Conservation (phyloP, 495 filamentous ascomycete species). For the Staphylotrichum tortipilum region DNA sequence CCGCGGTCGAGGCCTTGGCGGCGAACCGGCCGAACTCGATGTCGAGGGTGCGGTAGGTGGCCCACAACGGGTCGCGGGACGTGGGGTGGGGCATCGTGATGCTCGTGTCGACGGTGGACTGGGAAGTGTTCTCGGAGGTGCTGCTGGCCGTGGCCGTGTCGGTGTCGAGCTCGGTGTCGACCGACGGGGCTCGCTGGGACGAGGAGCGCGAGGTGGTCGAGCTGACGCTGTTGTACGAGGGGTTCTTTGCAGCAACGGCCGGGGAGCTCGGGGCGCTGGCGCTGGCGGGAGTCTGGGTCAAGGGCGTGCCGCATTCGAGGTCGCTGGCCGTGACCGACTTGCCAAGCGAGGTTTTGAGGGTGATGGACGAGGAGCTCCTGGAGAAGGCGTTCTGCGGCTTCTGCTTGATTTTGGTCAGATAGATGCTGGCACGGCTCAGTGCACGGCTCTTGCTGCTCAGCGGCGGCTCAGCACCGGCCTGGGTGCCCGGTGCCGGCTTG, state of each 20-base stretch:
- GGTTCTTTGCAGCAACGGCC: conserved; percentile 11
- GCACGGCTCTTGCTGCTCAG: conserved; percentile 19
- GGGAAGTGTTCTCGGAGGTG: conserved; percentile 51
- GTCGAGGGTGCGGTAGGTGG: conserved; percentile 70
- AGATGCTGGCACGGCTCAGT: conserved; percentile 26
- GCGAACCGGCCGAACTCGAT: conserved; percentile 79
- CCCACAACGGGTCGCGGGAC: conserved; percentile 82
- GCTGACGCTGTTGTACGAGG: conserved; percentile 20
- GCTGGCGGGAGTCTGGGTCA: not conserved
- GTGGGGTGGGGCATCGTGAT: conserved; percentile 36
- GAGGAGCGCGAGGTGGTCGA: conserved; percentile 42
- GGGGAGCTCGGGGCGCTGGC: not conserved
- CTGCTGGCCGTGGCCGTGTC: conserved; percentile 43
- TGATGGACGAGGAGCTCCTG: conserved; percentile 21
- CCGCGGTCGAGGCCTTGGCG: conserved; percentile 56
- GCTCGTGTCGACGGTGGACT: conserved; percentile 36
- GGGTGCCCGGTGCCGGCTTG: conserved; percentile 19
- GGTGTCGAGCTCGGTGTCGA: conserved; percentile 15
- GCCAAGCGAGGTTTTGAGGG: conserved; percentile 12
- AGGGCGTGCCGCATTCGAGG: conserved; percentile 8
- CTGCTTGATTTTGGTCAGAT: conserved; percentile 35
- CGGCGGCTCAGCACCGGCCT: conserved; percentile 21
- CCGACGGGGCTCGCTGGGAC: conserved; percentile 34
- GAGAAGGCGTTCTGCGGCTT: conserved; percentile 31
- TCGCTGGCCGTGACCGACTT: conserved; percentile 22